Evolutionary conservation across 805 yeast species (phyloP).

Genomic region (Schwanniomyces occidentalis): DNA sequence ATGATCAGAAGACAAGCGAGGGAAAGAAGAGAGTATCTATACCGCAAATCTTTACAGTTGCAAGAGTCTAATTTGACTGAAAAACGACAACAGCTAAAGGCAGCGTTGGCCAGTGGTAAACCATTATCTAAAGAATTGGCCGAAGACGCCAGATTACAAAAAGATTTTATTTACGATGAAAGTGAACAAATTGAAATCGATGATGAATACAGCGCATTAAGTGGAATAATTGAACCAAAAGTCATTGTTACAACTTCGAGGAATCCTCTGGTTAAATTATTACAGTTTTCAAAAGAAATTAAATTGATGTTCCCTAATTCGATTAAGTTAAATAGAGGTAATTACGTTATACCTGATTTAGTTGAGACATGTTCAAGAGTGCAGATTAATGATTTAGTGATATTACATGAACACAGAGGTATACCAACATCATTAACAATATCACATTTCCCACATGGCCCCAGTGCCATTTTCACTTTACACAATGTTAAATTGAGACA

Average conservation of each 20-base stretch:
- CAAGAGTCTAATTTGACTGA: slow-evolving; percentile 86
- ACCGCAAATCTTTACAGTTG: slow-evolving; percentile 82
- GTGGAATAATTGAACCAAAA: slow-evolving; percentile 89
- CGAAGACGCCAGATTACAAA: slow-evolving; percentile 79
- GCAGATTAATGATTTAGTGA: slow-evolving; percentile 78
- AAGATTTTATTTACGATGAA: slow-evolving; percentile 85
- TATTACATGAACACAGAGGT: slow-evolving; percentile 97
- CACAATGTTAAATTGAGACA: slow-evolving; percentile 95
- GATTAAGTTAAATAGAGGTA: slow-evolving; percentile 90
- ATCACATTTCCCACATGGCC: slow-evolving; percentile 97
- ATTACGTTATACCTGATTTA: slow-evolving; percentile 78
- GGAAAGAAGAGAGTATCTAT: slow-evolving; percentile 91
- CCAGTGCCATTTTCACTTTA: slow-evolving; percentile 89
- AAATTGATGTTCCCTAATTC: slow-evolving; percentile 87
- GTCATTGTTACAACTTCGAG: slow-evolving; percentile 92
- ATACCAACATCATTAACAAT: slow-evolving; percentile 92
- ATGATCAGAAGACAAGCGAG: slow-evolving; percentile 91
- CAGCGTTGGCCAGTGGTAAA: slow-evolving; percentile 89
- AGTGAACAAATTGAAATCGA: slow-evolving; percentile 69
- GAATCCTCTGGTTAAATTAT: slow-evolving; percentile 79
- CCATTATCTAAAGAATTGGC: slow-evolving; percentile 87
- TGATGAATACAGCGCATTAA: slow-evolving; percentile 85
- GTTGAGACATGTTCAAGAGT: slow-evolving; percentile 82
- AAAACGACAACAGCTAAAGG: slow-evolving; percentile 81
- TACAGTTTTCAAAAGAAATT: slow-evolving; percentile 92